Base-by-base conservation (phyloP, 805 yeast species). In the Starmerella tilneyi region DNA sequence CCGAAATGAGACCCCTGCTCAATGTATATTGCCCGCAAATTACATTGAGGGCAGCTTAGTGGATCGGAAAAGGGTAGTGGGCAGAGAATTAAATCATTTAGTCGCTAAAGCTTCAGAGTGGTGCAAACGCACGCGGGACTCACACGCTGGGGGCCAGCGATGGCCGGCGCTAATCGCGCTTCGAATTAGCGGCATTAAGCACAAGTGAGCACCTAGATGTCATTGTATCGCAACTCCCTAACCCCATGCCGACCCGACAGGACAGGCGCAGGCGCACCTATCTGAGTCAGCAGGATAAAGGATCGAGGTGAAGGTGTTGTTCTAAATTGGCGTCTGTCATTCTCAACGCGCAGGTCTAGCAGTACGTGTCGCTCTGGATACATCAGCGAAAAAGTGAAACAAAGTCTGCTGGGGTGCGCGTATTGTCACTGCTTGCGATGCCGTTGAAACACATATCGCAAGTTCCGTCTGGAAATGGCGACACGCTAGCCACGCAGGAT, bases 291-390 rank as follows among this genome's bases (percentile, higher is more conserved):
- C 38, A 21, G 38, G n/a, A n/a, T 22, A 23, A 11, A n/a, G 38
- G 38, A 13, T 7, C 21, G 38, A 21, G 38, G 38, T 27, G 27
- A 22, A 34, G 27, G 28, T 34, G 19, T 22, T 15, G 40, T 16
- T 15, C 29, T 24, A 36, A 36, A 36, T 36, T 36, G 31, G 27
- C 38, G 38, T 22, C 27, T 34, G 38, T 26, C 36, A 33, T 24
- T 4, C 16, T 20, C 36, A 17, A 8, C 36, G 36, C 5, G 24
- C 36, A 19, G n/a, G 16, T 7, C n/a, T n/a, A n/a, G n/a, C n/a
- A n/a, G n/a, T n/a, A n/a, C n/a, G n/a, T n/a, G n/a, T n/a, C n/a
- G n/a, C n/a, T n/a, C n/a, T n/a, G n/a, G n/a, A n/a, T n/a, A n/a
- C n/a, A n/a, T n/a, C n/a, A n/a, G n/a, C n/a, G n/a, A n/a, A n/a